These are phyloP conservation scores for Sporothrix phasma DNA, from an alignment of 2,329 filamentous ascomycete species.

Conservation along the genomic window DNA sequence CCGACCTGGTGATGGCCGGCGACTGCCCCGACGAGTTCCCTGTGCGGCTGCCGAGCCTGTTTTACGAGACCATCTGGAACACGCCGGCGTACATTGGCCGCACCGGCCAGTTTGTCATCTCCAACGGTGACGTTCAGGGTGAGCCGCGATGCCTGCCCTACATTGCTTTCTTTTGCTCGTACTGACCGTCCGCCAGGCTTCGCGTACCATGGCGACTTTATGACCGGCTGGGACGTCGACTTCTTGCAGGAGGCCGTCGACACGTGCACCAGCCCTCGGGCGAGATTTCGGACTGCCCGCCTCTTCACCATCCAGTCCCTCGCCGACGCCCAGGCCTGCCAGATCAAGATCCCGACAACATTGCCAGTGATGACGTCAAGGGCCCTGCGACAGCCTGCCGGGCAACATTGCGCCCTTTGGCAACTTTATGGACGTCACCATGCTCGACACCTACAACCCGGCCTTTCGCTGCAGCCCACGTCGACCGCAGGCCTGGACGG, in stretches of 20 bases:
- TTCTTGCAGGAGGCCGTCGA: conserved; percentile 65
- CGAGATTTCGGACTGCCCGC: conserved; percentile 57
- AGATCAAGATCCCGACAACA: conserved; percentile 46
- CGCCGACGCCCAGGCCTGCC: conserved; percentile 46
- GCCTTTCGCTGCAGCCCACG: conserved; percentile 15
- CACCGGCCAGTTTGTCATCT: conserved; percentile 60
- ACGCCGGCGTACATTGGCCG: conserved; percentile 54
- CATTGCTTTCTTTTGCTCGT: neutral
- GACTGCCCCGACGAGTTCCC: conserved; percentile 61
- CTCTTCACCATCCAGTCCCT: conserved; percentile 63
- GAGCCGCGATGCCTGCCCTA: too few species aligned
- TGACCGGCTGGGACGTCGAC: conserved; percentile 62
- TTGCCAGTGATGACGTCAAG: conserved; percentile 52
- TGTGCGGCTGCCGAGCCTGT: conserved; percentile 60
- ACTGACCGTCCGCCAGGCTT: conserved; percentile 40
- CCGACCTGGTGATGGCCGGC: conserved; percentile 64
- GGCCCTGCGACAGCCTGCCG: conserved; percentile 47
- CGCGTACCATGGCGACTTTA: conserved; percentile 72
- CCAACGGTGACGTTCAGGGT: conserved; percentile 71
- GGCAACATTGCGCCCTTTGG: conserved; percentile 44
- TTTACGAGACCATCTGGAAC: conserved; percentile 80
- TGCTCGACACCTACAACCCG: conserved; percentile 15
- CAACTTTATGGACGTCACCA: conserved; percentile 8
- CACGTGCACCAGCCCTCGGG: conserved; percentile 65
- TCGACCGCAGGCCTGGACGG: conserved; percentile 8